These are phyloP conservation scores for Cunninghamia lanceolata DNA, from an alignment of 75 land plant genomes.

Conservation along the genomic window DNA sequence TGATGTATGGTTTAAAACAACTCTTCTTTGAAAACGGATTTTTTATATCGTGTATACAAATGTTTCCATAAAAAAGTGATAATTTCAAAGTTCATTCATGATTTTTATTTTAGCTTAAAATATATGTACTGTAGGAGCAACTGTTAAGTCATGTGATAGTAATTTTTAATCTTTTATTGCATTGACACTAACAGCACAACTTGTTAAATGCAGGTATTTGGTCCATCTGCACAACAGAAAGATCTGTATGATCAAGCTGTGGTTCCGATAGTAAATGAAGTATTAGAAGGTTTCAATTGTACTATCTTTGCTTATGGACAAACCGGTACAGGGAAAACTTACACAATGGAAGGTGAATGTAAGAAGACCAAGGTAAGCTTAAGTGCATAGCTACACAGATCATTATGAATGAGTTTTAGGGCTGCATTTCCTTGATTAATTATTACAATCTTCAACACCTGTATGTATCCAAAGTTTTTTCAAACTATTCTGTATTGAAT, in stretches of 20 bases:
- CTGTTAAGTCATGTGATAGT: background rate
- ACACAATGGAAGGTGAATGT: slow-evolving; percentile 85
- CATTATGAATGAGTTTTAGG: background rate
- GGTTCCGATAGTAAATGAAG: slow-evolving; percentile 77
- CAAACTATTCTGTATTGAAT: background rate
- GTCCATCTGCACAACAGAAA: slow-evolving; percentile 59
- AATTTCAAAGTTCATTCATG: background rate
- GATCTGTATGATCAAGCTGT: slow-evolving; percentile 85
- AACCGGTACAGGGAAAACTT: slow-evolving; percentile 89
- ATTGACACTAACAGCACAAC: background rate
- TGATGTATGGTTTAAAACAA: background rate
- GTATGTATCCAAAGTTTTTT: background rate
- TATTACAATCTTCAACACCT: background rate
- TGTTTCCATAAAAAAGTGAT: background rate
- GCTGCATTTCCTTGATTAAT: background rate
- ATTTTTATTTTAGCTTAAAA: background rate
- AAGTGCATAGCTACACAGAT: slow-evolving; percentile 4
- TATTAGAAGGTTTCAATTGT: slow-evolving; percentile 81
- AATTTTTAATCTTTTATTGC: background rate
- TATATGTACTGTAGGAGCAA: background rate
- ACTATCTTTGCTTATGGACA: slow-evolving; percentile 90
- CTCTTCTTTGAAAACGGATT: background rate
- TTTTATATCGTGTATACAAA: background rate
- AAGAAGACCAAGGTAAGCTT: slow-evolving; percentile 57
- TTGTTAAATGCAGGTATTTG: slow-evolving; percentile 55